Base-by-base conservation (phyloP, 768 basidiomycete species). In the Boletus subparvulus region DNA sequence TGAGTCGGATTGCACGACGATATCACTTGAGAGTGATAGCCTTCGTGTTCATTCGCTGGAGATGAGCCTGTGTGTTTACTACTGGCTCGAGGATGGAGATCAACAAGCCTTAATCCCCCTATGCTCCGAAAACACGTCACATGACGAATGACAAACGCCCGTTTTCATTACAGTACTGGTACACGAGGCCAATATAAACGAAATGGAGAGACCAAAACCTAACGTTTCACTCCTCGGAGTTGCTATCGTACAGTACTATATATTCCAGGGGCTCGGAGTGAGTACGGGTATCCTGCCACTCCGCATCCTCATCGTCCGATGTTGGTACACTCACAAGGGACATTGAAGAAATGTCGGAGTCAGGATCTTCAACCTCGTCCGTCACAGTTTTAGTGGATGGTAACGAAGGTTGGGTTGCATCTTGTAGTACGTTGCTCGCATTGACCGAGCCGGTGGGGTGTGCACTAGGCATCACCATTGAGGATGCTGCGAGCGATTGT, bases 191-290 rank as follows among this genome's bases (percentile, higher is more conserved):
- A 1, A 7, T 50, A 58, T 17, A 68, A 52, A 62, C 33, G 10
- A 55, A 58, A 7, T n/a, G 4, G 21, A 11, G 26, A 46, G n/a
- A 52, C 19, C 3, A n/a, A 53, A 55, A 35, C 44, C 5, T 17
- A 44, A 16, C 19, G 26, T 21, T 48, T 69, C 60, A 72, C 33
- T 82, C 83, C 35, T 83, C 83, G 0, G 82, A 82, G 48, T 75
- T 77, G 58, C 83, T 84, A 65, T 89, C 89, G 60, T 88, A 90
- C 55, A 90, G 69, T 54, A 91, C 76, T 14, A 90, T 87, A 64
- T 88, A 91, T 58, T 90, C 87, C 60, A 80, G 69, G 7, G 67
- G 68, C 57, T 68, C 74, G 5, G 75, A 69, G 24, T 75, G 73
- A 8, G 77, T 74, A 26, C 78, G 78, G 48, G 80, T 83, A 54